phyloP scores from a whole-genome alignment of 2,329 filamentous ascomycete species.

The Chrysosporium queenslandicum region DNA sequence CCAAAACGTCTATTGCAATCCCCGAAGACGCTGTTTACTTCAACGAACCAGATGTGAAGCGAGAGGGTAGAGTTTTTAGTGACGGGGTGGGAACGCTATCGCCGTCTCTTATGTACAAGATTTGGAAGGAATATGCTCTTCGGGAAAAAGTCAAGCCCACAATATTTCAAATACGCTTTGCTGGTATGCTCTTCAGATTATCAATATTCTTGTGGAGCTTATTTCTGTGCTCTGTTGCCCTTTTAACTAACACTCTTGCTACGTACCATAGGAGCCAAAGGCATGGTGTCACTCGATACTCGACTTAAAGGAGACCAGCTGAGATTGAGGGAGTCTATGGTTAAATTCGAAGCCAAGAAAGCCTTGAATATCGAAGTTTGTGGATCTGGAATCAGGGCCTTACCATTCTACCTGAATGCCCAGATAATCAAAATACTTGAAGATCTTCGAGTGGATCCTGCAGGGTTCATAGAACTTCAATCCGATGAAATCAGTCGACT shows the following conservation, averaged over 20 bases:
- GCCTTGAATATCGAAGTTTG: conserved; percentile 23
- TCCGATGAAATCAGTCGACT: conserved; percentile 51
- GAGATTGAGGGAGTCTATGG: conserved; percentile 62
- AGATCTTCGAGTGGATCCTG: conserved; percentile 53
- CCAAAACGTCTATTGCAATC: conserved; percentile 52
- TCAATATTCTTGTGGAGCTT: neutral
- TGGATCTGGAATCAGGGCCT: conserved; percentile 51
- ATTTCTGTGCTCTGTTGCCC: neutral
- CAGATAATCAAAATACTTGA: conserved; percentile 80
- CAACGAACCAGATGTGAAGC: conserved; percentile 27
- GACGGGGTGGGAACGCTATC: conserved; percentile 74
- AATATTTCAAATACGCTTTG: conserved; percentile 61
- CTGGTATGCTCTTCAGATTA: conserved; percentile 44
- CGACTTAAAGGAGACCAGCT: conserved; percentile 50
- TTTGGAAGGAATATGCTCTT: conserved; percentile 42
- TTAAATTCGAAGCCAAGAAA: conserved; percentile 61
- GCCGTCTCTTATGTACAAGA: conserved; percentile 44
- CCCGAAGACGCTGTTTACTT: conserved; percentile 19
- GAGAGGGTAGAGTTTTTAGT: conserved; percentile 55
- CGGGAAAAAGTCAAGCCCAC: conserved; percentile 21
- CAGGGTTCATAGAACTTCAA: conserved; percentile 58
- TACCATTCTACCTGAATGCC: conserved; percentile 63
- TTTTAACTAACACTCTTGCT: neutral
- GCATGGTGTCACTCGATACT: conserved; percentile 63
- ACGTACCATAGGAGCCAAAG: conserved; percentile 53